Evolutionary conservation across 164 flowering plant genomes (phyloP).

Genomic region (Chloranthus sessilifolius): DNA sequence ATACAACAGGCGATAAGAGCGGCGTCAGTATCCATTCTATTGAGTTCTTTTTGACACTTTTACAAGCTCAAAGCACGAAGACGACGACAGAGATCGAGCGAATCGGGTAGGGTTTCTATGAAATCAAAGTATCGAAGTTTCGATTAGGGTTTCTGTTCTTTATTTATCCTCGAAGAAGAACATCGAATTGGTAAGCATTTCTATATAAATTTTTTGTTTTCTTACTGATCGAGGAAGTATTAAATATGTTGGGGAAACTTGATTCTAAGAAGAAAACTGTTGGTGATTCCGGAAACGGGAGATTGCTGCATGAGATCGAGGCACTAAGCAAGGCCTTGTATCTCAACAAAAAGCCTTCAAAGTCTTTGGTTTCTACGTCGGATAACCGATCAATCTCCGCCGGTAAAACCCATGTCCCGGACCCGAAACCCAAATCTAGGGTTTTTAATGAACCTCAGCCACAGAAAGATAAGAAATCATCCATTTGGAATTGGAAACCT

Average conservation of each 20-base stretch:
- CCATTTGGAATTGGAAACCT: constrained; percentile 80
- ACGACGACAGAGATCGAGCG: too few species aligned
- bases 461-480: constrained; percentile 44
- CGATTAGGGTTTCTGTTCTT: too few species aligned
- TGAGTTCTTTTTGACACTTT: too few species aligned
- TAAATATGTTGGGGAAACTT: constrained; percentile 53
- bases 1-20: too few species aligned
- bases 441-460: constrained; percentile 18
- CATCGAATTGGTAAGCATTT: too few species aligned
- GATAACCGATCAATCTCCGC: constrained; percentile 31
- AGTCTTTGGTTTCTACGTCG: constrained; percentile 17
- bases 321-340: constrained; percentile 73
- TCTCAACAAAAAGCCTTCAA: constrained; percentile 33
- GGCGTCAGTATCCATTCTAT: too few species aligned
- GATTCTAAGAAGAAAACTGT: constrained; percentile 46
- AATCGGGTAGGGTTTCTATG: too few species aligned
- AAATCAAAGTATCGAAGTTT: too few species aligned
- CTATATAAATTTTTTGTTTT: too few species aligned
- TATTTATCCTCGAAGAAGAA: too few species aligned
- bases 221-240: too few species aligned
- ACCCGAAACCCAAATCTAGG: constrained; percentile 24
- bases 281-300: constrained; percentile 38
- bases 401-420: constrained; percentile 25
- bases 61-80: too few species aligned
- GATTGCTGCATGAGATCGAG: constrained; percentile 70